A percentile compares a stretch with the other conserved stretches of the same genome.
phyloP scores from a whole-genome alignment of 108 stramenopile genomes.

The Seminavis robusta region DNA sequence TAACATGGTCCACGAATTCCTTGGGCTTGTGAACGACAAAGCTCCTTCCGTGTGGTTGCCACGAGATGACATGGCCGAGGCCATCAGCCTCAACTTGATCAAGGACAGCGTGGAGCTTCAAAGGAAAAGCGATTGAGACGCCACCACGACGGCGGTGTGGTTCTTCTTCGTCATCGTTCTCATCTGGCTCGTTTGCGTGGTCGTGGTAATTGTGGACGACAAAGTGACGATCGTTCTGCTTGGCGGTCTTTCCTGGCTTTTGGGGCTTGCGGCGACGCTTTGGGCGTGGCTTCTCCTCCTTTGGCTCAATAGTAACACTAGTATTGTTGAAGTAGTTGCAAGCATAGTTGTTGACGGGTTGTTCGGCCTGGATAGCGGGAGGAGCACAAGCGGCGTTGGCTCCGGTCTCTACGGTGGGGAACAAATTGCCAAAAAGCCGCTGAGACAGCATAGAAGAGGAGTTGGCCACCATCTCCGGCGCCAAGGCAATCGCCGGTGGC shows the following conservation, averaged over 20 bases:
- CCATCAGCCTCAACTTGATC: conserved; percentile 55
- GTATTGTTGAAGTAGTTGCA: background rate
- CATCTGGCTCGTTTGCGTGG: conserved; percentile 37
- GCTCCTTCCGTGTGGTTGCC: conserved; percentile 77
- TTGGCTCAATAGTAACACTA: background rate
- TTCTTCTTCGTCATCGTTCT: conserved; percentile 11
- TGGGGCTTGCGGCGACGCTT: conserved; percentile 65
- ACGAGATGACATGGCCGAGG: conserved; percentile 55
- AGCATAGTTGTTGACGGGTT: background rate
- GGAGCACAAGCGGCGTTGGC: background rate
- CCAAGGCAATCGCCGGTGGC: conserved; percentile 10
- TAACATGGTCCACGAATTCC: conserved; percentile 56
- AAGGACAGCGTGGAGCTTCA: conserved; percentile 66
- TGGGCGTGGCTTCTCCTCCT: conserved; percentile 19
- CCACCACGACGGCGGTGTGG: conserved; percentile 45
- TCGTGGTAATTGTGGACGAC: conserved; percentile 76
- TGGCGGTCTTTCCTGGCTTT: conserved; percentile 78
- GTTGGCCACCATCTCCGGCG: background rate
- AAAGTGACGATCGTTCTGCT: conserved; percentile 63
- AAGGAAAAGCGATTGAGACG: conserved; percentile 58
- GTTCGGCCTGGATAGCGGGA: background rate
- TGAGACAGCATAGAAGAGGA: conserved; percentile 18
- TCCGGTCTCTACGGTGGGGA: background rate
- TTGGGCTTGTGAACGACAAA: conserved; percentile 75
- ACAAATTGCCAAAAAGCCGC: conserved; percentile 21